Conservation (phyloP, 2,329 filamentous ascomycete species). For the Plectosphaerella sp. region DNA sequence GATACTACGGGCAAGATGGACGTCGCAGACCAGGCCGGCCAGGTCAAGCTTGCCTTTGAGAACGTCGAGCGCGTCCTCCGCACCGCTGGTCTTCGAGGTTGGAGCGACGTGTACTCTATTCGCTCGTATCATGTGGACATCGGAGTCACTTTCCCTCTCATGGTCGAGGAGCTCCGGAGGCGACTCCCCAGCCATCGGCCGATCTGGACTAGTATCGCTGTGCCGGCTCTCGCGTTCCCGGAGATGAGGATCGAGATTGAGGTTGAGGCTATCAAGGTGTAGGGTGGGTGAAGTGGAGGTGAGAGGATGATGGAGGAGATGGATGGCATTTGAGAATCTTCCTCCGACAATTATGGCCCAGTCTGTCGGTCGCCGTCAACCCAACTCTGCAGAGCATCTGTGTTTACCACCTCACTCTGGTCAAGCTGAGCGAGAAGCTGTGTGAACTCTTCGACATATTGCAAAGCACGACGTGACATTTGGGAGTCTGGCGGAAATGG, state of each 20-base stretch:
- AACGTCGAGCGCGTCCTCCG: slow-evolving; percentile 48
- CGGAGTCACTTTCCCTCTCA: slow-evolving; percentile 28
- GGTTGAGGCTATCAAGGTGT: slow-evolving; percentile 29
- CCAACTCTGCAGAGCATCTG: slow-evolving; percentile 24
- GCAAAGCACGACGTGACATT: slow-evolving; percentile 16
- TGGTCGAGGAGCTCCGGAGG: slow-evolving; percentile 37
- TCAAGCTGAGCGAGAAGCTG: slow-evolving; percentile 21
- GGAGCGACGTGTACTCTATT: slow-evolving; percentile 44
- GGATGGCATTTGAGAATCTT: not conserved
- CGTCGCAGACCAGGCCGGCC: slow-evolving; percentile 26
- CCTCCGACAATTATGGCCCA: too few relatives aligned
- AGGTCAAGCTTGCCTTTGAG: slow-evolving; percentile 45
- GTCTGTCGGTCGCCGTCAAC: slow-evolving; percentile 15
- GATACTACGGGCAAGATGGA: slow-evolving; percentile 16
- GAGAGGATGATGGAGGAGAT: too few relatives aligned
- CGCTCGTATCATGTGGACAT: slow-evolving; percentile 37
- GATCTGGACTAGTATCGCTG: slow-evolving; percentile 44
- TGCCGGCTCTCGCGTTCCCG: slow-evolving; percentile 37
- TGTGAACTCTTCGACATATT: slow-evolving; percentile 24
- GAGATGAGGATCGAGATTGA: slow-evolving; percentile 55
- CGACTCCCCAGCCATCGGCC: not conserved
- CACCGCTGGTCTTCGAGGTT: slow-evolving; percentile 47
- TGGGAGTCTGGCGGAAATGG: slow-evolving; percentile 21
- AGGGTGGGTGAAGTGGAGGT: too few relatives aligned
- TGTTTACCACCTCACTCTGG: slow-evolving; percentile 25